These are phyloP conservation scores for Ustilago sp. DNA, from an alignment of 1,284 basidiomycete species.

Conservation along the genomic window DNA sequence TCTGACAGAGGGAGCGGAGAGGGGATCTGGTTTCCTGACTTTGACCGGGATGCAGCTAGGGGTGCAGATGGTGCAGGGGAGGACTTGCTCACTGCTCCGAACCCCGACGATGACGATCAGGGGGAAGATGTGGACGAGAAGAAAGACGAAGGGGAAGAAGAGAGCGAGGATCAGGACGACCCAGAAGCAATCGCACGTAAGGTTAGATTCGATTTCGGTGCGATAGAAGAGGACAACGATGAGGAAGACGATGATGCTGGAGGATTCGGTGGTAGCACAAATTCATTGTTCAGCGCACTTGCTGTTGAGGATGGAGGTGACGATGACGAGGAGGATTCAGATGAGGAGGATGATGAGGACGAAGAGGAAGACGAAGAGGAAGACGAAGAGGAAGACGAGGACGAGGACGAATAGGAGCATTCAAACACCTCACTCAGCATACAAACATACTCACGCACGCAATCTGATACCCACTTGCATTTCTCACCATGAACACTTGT, in stretches of 20 bases:
- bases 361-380: constrained; percentile 12
- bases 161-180: constrained; percentile 13
- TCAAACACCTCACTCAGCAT: neutral
- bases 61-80: neutral
- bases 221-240: constrained; percentile 19
- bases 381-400: neutral
- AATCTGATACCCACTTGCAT: constrained; percentile 12
- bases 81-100: constrained; percentile 38
- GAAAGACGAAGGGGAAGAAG: constrained; percentile 2
- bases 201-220: constrained; percentile 38
- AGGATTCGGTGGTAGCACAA: constrained; percentile 13
- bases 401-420: neutral
- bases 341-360: constrained; percentile 22
- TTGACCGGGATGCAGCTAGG: neutral
- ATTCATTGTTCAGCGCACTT: constrained; percentile 40
- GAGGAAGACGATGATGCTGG: constrained; percentile 8
- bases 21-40: constrained; percentile 42
- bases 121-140: constrained; percentile 30
- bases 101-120: constrained; percentile 37
- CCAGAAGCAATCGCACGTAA: constrained; percentile 23
- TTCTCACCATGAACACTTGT: neutral
- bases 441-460: neutral
- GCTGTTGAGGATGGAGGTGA: constrained; percentile 46
- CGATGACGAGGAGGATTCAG: constrained; percentile 15
- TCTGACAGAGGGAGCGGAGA: constrained; percentile 7